Evolutionary conservation across 345 rosid genomes (phyloP), one percentile per base, ranked within the genome.

Genomic region (Mallotus nudiflorus): DNA sequence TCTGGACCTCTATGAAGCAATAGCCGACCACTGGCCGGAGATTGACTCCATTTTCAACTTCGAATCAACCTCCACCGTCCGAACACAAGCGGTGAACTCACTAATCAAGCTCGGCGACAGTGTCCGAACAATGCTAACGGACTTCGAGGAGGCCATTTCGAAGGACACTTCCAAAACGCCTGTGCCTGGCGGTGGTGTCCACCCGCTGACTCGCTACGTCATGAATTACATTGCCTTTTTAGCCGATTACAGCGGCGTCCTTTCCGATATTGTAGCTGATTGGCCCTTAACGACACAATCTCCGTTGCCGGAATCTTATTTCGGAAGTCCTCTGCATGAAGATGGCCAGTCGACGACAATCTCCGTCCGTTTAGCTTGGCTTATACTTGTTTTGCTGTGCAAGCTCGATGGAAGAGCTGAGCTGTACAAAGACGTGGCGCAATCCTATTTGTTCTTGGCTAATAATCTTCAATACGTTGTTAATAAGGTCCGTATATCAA

Each of bases 381-480:
- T 90, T 5, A 73, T 89, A 29, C 90, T 92, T 18, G 75, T 92
- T 28, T 44, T 90, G 49, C 80, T 92, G 2, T 92, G 96, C 78
- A 92, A 92, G 57, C 76, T 92, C 66, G 96, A 92, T 77, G 76
- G 86, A n/a, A 89, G 77, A 53, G 86, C 93, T 11, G 79, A 82
- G 54, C 51, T 61, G 4, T 87, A 90, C 87, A 87, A 78, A 29
- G 87, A 90, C 68, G 84, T 69, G 42, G 78, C 90, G 13, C 86
- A 84, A 13, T 87, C 97, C 0, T 89, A 92, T 73, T 80, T 92
- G 37, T 92, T 89, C 80, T 60, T 92, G 3, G 91, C 97, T 9
- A 92, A 89, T 73, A 92, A 90, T 66, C 93, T 92, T 52, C 86
- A 85, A 37, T 91, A 92, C 85, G 77, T 92, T 63, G 82, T 90